Percentiles rank a stretch among this genome's conserved stretches.
These are phyloP conservation scores for Pisolithus thermaeus DNA, from an alignment of 1,284 basidiomycete genomes.

Conservation along the genomic window DNA sequence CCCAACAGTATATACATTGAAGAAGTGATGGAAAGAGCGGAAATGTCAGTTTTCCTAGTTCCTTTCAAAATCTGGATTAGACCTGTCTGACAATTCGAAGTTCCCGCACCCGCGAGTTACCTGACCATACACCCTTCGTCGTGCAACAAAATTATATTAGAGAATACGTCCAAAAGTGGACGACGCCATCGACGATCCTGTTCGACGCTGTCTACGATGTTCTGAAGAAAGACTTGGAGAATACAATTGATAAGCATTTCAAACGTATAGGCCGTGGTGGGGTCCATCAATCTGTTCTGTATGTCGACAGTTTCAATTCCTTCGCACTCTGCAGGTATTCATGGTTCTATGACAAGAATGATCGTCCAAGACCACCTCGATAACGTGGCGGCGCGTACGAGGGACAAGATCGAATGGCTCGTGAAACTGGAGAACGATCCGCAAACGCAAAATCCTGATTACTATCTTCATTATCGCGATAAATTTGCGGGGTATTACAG, in stretches of 20 bases:
- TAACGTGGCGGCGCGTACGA: slow-evolving; percentile 33
- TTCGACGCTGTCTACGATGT: slow-evolving; percentile 40
- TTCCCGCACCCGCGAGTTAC: slow-evolving; percentile 62
- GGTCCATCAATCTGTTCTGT: slow-evolving; percentile 52
- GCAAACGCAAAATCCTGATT: slow-evolving; percentile 54
- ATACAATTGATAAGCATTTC: slow-evolving; percentile 45
- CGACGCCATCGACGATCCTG: slow-evolving; percentile 38
- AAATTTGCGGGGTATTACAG: slow-evolving; percentile 53
- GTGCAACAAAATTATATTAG: slow-evolving; percentile 49
- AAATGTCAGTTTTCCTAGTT: slow-evolving; percentile 34
- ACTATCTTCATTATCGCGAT: slow-evolving; percentile 48
- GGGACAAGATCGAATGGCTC: slow-evolving; percentile 44
- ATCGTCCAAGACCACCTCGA: slow-evolving; percentile 46
- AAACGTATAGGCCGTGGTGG: slow-evolving; percentile 45
- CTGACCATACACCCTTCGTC: slow-evolving; percentile 58
- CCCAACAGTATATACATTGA: slow-evolving; percentile 44
- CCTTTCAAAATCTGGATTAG: neutral
- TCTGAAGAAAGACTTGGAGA: slow-evolving; percentile 36
- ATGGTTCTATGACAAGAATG: slow-evolving; percentile 26
- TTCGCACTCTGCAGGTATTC: neutral
- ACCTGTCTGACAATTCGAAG: slow-evolving; percentile 28
- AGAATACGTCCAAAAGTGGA: slow-evolving; percentile 46
- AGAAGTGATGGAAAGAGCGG: slow-evolving; percentile 45
- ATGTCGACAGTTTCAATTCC: slow-evolving; percentile 16
- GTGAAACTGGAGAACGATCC: slow-evolving; percentile 48